Base-by-base conservation (phyloP, 805 yeast genomes). In the Scheffersomyces lignosus region DNA sequence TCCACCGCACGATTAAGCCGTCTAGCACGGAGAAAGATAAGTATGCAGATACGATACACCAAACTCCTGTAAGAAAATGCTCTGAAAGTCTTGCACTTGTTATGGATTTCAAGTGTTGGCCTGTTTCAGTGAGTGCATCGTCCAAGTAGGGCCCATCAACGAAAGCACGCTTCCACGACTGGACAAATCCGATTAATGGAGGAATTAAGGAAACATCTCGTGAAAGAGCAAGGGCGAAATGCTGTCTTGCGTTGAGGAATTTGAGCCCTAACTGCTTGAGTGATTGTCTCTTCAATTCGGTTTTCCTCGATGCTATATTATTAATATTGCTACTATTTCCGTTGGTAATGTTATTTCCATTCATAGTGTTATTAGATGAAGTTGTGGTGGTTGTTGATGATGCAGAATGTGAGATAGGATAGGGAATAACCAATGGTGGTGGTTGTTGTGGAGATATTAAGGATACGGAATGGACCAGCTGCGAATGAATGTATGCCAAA, bases 1-100 rank as follows among this genome's bases (percentile, higher is more conserved):
- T 87, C 95, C 98, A 91, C 29, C 98, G 72, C 18, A 88, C 83
- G 83, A 90, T 87, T 31, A 91, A 67, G 0, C 96, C 93, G 54
- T 90, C 96, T 23, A 91, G 66, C 3, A 87, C 87, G 1, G 89
- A 80, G 60, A 82, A 88, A 6, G 95, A 81, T 42, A 91, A 67
- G 52, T 87, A 88, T 2, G 88, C 88, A 1, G 95, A 79, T 7
- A 91, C 98, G 4, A 85, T 53, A 57, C 96, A 87, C 98, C 98
- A 91, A n/a, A 91, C 58, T 0, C 90, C 90, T 3, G 95, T 84
- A 41, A 89, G 64, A 41, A 88, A 71, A 49, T 83, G 83, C 54
- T 89, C 96, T 0, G 90, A 79, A 1, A 87, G 75, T 27, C 89
- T 66, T 1, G 87, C 89, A 1, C 75, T 59, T 1, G 84, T 78